Percentiles rank a stretch among this genome's conserved stretches.
These are phyloP conservation scores for Pyracantha coccinea DNA, from an alignment of 331 rosid genomes.

Conservation along the genomic window DNA sequence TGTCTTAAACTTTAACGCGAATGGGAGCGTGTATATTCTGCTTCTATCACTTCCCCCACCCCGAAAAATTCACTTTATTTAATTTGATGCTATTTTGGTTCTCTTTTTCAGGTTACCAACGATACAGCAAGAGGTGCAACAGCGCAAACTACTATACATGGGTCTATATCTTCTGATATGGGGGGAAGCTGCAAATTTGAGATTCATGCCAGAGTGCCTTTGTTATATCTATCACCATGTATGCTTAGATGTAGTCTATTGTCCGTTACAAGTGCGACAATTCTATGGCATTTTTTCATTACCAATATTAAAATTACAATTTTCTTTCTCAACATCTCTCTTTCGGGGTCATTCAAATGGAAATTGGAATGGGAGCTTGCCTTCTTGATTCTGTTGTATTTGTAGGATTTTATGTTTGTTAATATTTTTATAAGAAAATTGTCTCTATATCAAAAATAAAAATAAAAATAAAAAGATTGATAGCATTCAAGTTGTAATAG, in stretches of 20 bases:
- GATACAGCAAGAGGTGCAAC: conserved; percentile 98
- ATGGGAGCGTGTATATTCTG: neutral
- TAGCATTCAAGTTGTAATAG: neutral
- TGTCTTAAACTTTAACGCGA: neutral
- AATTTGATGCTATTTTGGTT: neutral
- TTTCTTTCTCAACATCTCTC: too few species aligned
- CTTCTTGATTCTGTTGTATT: too few species aligned
- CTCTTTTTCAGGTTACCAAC: conserved; percentile 80
- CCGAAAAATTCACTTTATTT: neutral
- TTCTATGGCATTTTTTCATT: neutral
- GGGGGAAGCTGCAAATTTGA: conserved; percentile 99
- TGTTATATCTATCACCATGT: conserved; percentile 97
- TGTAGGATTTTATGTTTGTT: neutral
- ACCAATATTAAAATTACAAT: too few species aligned
- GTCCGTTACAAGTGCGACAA: neutral
- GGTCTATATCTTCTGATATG: conserved; percentile 95
- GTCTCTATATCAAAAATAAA: neutral
- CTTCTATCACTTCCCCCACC: too few species aligned
- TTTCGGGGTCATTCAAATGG: too few species aligned
- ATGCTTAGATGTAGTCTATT: conserved; percentile 13
- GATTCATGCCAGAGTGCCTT: conserved; percentile 99
- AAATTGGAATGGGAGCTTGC: too few species aligned
- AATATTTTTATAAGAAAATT: neutral
- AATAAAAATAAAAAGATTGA: neutral
- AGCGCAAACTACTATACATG: conserved; percentile 90